These are phyloP conservation scores for Porpolomopsis calyptriformis DNA, from an alignment of 768 basidiomycete genomes.

Conservation along the genomic window DNA sequence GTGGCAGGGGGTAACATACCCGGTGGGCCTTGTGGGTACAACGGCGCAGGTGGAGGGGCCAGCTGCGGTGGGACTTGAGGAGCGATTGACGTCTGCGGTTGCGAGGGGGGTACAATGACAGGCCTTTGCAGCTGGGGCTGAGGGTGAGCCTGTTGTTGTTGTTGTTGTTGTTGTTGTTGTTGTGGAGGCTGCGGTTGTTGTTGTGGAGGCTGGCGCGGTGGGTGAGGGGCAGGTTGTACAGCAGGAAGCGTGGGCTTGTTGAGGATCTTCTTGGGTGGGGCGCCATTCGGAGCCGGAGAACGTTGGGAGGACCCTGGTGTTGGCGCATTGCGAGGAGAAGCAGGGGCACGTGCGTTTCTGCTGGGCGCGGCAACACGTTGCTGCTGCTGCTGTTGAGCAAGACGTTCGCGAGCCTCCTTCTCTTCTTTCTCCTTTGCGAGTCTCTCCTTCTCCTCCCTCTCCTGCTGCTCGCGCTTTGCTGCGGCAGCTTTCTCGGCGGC, in stretches of 20 bases:
- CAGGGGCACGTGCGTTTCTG: constrained; percentile 37
- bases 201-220: constrained; percentile 23
- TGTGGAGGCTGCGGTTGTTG: constrained; percentile 20
- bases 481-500: constrained; percentile 17
- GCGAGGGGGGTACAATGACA: constrained; percentile 26
- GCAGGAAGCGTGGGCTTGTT: constrained; percentile 33
- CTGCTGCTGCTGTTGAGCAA: constrained; percentile 35
- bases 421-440: constrained; percentile 26
- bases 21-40: constrained; percentile 34
- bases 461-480: constrained; percentile 14
- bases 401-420: constrained; percentile 13
- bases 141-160: constrained; percentile 8
- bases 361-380: constrained; percentile 38
- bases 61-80: constrained; percentile 37
- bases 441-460: constrained; percentile 22
- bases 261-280: constrained; percentile 50
- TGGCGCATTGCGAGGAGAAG: constrained; percentile 38
- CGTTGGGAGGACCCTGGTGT: constrained; percentile 36
- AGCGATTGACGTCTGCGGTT: constrained; percentile 40
- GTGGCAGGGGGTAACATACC: constrained; percentile 35
- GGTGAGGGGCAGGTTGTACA: constrained; percentile 24
- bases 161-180: constrained; percentile 20
- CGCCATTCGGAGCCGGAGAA: constrained; percentile 35
- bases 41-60: constrained; percentile 32
- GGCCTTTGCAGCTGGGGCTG: constrained; percentile 14